A percentile compares a stretch with the other conserved stretches of the same genome.
Conservation (phyloP, 2,329 filamentous ascomycete genomes). For the Exophiala phaeomuriformis region DNA sequence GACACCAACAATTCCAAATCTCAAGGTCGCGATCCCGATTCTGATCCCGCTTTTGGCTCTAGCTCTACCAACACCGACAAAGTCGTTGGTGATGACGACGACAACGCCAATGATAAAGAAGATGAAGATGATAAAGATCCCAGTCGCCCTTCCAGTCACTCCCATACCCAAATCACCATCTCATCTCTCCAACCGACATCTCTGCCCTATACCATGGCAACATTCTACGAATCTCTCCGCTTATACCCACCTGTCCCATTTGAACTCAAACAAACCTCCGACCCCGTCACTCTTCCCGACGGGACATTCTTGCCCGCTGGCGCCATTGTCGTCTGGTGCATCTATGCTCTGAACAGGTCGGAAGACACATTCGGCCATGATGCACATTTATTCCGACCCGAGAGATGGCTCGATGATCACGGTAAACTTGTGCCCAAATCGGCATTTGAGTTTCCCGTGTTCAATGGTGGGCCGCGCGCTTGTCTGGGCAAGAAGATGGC, state of each 20-base stretch:
- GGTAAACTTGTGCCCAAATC: conserved; percentile 37
- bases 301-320: conserved; percentile 43
- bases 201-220: conserved; percentile 53
- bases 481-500: conserved; percentile 61
- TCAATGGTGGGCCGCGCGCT: conserved; percentile 55
- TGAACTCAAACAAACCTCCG: conserved; percentile 55
- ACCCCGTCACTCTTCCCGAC: conserved; percentile 42
- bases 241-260: conserved; percentile 60
- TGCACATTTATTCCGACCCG: conserved; percentile 50
- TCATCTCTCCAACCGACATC: conserved; percentile 37
- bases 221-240: conserved; percentile 54
- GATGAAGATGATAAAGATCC: too few relatives aligned
- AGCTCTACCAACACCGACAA: too few relatives aligned
- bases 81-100: too few relatives aligned
- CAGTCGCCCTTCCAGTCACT: too few relatives aligned
- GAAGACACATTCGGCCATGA: conserved; percentile 50
- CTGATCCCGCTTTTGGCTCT: too few relatives aligned
- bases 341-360: conserved; percentile 59
- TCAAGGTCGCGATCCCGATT: background rate
- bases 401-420: conserved; percentile 44
- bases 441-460: conserved; percentile 55
- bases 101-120: background rate
- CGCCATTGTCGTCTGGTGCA: conserved; percentile 55
- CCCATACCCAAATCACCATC: conserved; percentile 22
- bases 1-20: background rate